Conservation (phyloP, 805 yeast species). For the Sugiyamaella marilandica region DNA sequence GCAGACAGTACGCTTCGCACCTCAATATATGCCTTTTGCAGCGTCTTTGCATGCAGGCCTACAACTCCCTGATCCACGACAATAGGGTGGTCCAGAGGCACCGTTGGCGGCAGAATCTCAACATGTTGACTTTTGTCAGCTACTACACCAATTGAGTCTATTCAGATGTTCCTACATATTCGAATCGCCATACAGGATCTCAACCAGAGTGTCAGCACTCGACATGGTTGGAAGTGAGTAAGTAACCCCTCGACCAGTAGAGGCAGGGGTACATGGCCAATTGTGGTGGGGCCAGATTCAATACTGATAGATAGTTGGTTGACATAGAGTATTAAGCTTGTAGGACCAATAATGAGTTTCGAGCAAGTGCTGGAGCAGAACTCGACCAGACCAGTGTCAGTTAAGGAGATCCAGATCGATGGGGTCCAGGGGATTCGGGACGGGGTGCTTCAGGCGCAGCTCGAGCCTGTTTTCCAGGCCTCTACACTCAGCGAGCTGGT, state of each 20-base stretch:
- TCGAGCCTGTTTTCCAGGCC: conserved; percentile 24
- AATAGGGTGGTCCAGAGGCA: background rate
- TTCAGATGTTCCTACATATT: background rate
- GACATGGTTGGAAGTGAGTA: too few relatives aligned
- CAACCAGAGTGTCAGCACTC: background rate
- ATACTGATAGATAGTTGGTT: too few relatives aligned
- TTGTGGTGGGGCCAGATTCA: too few relatives aligned
- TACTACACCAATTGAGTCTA: too few relatives aligned
- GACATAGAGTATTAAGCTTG: too few relatives aligned
- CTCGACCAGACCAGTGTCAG: conserved; percentile 24
- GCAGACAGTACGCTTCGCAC: conserved; percentile 10
- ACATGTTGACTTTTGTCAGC: conserved; percentile 9
- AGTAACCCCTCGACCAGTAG: too few relatives aligned
- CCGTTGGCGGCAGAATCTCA: conserved; percentile 13
- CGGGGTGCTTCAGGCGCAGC: conserved; percentile 24
- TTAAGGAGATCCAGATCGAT: conserved; percentile 27
- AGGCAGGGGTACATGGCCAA: too few relatives aligned
- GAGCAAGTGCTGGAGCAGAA: conserved; percentile 23
- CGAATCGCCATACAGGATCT: background rate
- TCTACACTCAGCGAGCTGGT: conserved; percentile 25
- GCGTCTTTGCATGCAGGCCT: conserved; percentile 22
- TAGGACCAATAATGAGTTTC: background rate
- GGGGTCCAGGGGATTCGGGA: conserved; percentile 26
- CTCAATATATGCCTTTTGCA: conserved; percentile 16
- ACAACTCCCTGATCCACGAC: conserved; percentile 22